Evolutionary conservation across 257 asterid genomes (phyloP).

Genomic region (Orobanche coerulescens): DNA sequence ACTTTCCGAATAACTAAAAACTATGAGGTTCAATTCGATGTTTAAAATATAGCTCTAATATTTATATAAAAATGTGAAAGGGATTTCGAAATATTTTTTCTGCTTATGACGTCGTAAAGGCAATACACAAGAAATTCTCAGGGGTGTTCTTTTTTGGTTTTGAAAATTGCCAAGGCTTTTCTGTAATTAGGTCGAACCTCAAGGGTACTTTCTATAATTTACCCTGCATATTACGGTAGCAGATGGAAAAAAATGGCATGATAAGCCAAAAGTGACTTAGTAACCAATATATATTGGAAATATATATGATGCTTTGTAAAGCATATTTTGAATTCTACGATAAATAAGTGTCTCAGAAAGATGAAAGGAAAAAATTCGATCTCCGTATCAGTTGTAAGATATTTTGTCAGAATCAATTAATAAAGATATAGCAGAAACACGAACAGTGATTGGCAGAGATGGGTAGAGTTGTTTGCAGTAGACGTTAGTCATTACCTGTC

Average conservation of each 20-base stretch:
- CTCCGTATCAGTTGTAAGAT: background rate
- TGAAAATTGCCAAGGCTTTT: too few species aligned
- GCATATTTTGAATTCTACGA: background rate
- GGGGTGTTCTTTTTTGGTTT: too few species aligned
- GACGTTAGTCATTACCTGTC: slow-evolving; percentile 43
- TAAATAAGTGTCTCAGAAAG: background rate
- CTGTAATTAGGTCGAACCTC: too few species aligned
- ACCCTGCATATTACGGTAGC: background rate
- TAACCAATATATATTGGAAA: background rate
- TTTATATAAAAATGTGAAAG: too few species aligned
- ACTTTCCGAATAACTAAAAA: too few species aligned
- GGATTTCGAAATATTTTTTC: too few species aligned
- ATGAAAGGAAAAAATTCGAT: background rate
- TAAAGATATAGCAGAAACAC: background rate
- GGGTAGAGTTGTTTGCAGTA: background rate
- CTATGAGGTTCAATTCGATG: too few species aligned
- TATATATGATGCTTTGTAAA: background rate
- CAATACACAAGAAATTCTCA: too few species aligned
- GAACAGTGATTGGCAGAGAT: background rate
- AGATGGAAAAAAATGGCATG: background rate
- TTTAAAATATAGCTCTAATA: too few species aligned
- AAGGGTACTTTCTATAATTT: too few species aligned
- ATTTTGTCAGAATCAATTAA: slow-evolving; percentile 1
- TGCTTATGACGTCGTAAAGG: too few species aligned
- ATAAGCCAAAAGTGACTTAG: background rate